Conservation (phyloP, 2,329 filamentous ascomycete species). For the Trichophyton simii region DNA sequence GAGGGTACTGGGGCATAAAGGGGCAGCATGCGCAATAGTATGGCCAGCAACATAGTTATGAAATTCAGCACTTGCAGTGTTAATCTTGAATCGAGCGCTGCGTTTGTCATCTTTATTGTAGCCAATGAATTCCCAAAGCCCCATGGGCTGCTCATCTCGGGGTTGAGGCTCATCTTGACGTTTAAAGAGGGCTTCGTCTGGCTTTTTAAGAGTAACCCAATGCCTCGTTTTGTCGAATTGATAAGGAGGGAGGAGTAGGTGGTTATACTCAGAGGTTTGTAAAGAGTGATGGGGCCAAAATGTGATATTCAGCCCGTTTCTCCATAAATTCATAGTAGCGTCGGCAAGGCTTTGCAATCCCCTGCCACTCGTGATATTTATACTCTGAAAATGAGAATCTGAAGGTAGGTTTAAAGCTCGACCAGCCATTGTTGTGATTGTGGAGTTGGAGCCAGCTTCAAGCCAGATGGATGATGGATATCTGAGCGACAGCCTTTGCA, state of each 20-base stretch:
- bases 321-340: conserved; percentile 29
- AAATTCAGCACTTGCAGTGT: conserved; percentile 6
- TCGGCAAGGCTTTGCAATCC: conserved; percentile 17
- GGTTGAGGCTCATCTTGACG: not conserved
- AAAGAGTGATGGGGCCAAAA: conserved; percentile 30
- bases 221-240: conserved; percentile 30
- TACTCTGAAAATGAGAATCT: conserved; percentile 1
- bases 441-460: conserved; percentile 33
- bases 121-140: not conserved
- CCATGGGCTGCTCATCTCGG: not conserved
- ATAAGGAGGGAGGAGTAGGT: conserved; percentile 30
- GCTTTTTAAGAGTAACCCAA: conserved; percentile 5
- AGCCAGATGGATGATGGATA: conserved; percentile 24
- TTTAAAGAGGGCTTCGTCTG: not conserved
- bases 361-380: conserved; percentile 5
- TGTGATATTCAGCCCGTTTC: conserved; percentile 21
- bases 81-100: conserved; percentile 1
- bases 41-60: conserved; percentile 3
- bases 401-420: conserved; percentile 16
- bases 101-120: not conserved
- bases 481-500: conserved; percentile 27
- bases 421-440: conserved; percentile 19
- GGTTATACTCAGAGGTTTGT: conserved; percentile 19
- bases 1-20: conserved; percentile 4
- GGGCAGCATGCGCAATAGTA: conserved; percentile 5